Evolutionary conservation across 2,329 filamentous ascomycete genomes (phyloP).

Genomic region (Aspergillus luchuensis): DNA sequence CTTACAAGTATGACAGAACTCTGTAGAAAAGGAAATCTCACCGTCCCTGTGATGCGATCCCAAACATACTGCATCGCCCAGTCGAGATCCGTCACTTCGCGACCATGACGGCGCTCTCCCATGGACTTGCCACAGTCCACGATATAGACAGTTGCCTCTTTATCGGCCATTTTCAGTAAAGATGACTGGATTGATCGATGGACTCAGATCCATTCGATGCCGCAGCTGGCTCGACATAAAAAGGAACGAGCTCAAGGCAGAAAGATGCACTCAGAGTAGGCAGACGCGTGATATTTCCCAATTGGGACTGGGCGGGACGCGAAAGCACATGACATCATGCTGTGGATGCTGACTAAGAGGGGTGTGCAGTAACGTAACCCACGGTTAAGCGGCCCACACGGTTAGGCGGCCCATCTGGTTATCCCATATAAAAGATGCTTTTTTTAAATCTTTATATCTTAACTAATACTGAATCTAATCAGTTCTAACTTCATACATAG

Average conservation of each 20-base stretch:
- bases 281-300: constrained; percentile 47
- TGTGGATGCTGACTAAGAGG: no score
- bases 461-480: no score
- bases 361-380: no score
- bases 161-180: constrained; percentile 73
- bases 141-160: constrained; percentile 91
- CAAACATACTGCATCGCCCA: constrained; percentile 91
- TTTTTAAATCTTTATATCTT: no score
- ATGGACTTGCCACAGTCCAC: constrained; percentile 87
- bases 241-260: constrained; percentile 14
- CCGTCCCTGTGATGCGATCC: constrained; percentile 82
- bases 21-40: constrained; percentile 42
- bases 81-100: constrained; percentile 78
- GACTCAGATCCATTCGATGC: background rate
- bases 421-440: no score
- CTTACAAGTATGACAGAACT: background rate
- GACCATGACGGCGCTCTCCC: constrained; percentile 69
- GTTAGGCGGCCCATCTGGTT: no score
- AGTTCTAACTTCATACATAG: no score
- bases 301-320: constrained; percentile 37
- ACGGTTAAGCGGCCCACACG: no score
- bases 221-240: constrained; percentile 6
- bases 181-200: background rate
- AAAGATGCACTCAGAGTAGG: constrained; percentile 29
- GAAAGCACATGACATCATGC: constrained; percentile 44